Evolutionary conservation across 176 grass and related monocot genomes (phyloP), one percentile per base, ranked within the genome.

Genomic region (Carex myosuroides): DNA sequence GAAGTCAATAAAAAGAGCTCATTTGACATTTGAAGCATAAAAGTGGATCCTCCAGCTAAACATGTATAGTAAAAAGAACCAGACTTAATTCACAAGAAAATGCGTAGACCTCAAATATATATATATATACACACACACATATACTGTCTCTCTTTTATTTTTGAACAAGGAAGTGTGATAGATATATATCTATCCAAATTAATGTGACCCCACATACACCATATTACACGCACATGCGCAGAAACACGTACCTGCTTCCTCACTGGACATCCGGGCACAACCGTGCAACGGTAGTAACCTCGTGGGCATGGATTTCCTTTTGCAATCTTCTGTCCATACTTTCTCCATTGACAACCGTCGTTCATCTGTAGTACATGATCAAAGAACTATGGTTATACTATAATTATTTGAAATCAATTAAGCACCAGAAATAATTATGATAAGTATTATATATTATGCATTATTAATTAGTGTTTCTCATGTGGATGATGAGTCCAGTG

Each of bases 251-350:
- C 89, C 85, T 90, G 85, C 81, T 93, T 96, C 70, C 80, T 91
- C 4, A 96, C 93, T 6, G 93, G 93, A 72, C 93, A 96, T n/a
- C 84, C 85, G 0, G 93, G 69, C 64, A 89, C 55, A 79, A 87
- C 80, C 0, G 91, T 96, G 91, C 93, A 96, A 32, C 91, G 91
- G 79, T 96, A 96, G 83, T 96, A 96, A 24, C 82, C 89, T n/a
- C 93, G 85, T 0, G 93, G 93, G 56, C 93, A 96, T 55, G 93
- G 93, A 80, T 93, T 96, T 12, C 93, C 89, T 85, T 96, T 96
- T 1, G 89, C 74, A 41, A 85, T 87, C 82, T 96, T 96, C 85
- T 96, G 94, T 8, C 94, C 94, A 78, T 96, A 96, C 85, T 96
- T 96, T 3, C 94, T 92, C 94, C 94, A 96, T 12, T 91, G 89